Conservation (phyloP, 2,329 filamentous ascomycete genomes). For the Tothia fuscella region DNA sequence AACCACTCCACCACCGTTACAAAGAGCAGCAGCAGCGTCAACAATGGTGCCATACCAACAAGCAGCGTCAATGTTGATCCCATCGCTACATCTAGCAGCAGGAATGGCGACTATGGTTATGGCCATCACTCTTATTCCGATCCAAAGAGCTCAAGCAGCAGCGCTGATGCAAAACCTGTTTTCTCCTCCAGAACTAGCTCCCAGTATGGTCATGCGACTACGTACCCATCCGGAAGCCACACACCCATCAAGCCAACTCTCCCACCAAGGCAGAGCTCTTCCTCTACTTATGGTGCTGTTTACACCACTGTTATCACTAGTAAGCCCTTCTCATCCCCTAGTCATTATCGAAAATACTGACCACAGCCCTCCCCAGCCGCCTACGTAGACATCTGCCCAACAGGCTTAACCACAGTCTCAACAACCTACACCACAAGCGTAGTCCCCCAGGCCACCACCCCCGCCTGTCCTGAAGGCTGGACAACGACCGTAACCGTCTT, state of each 20-base stretch:
- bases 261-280: background rate
- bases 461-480: slow-evolving; percentile 17
- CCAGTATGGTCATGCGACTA: background rate
- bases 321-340: slow-evolving; percentile 10
- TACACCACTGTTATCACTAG: slow-evolving; percentile 4
- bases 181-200: background rate
- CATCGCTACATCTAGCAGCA: background rate
- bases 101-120: background rate
- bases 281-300: background rate
- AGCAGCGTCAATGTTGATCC: background rate
- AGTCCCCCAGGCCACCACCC: slow-evolving; percentile 16
- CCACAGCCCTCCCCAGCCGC: too few relatives aligned
- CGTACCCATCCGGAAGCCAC: background rate
- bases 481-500: slow-evolving; percentile 20
- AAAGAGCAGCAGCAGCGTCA: background rate
- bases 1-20: background rate
- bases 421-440: slow-evolving; percentile 21
- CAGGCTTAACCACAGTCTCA: slow-evolving; percentile 22
- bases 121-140: too few relatives aligned
- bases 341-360: too few relatives aligned
- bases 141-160: too few relatives aligned
- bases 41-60: background rate
- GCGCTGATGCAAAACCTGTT: too few relatives aligned
- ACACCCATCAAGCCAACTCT: background rate
- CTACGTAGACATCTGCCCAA: slow-evolving; percentile 23